Base-by-base conservation (phyloP, 768 basidiomycete genomes). In the Coprinopsis sp. region DNA sequence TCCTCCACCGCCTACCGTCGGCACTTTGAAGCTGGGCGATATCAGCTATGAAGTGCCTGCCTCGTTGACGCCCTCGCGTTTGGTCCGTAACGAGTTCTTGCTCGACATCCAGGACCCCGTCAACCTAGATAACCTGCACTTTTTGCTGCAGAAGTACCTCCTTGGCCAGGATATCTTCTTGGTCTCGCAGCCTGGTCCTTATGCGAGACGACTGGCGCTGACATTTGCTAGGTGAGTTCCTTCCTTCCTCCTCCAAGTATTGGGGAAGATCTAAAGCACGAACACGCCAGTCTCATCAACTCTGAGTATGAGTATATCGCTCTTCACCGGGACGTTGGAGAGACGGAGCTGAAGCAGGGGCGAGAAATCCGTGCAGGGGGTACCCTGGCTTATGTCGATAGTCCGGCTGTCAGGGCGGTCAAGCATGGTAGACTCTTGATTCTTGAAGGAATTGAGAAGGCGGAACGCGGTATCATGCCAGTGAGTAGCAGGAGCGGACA, bases 401-500 rank as follows among this genome's bases (percentile, higher is more conserved):
- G 81, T 54, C 74, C 81, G 3, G 78, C 81, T 1, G 82, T 84
- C 0, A 73, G 73, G 36, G 82, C 82, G 4, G 82, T 78, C 18
- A 85, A 83, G 55, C 68, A 78, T 54, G 82, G 82, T 6, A 73
- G 82, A 1, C 57, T 85, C 21, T 67, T 85, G 21, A 82, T 85
- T 39, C 60, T 84, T 37, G 82, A 85, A 56, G 82, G 82, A 16
- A 78, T 84, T 57, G 82, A 85, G 58, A 84, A 83, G 61, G 82
- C 82, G 5, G 82, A 84, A 54, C 72, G 82, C 19, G 82, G 82
- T 23, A 85, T 84, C 22, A 83, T 83, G 81, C 82, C 82, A 13
- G 79, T 81, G 57, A 24, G 76, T 64, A 2, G 16, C 27, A 36
- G 8, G n/a, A 33, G 13, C 36, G 4, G 44, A 38, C n/a, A 21